Percentiles rank a stretch among this genome's conserved stretches.
phyloP scores from a whole-genome alignment of 176 grass and related monocot species.

The Stipa capillata region DNA sequence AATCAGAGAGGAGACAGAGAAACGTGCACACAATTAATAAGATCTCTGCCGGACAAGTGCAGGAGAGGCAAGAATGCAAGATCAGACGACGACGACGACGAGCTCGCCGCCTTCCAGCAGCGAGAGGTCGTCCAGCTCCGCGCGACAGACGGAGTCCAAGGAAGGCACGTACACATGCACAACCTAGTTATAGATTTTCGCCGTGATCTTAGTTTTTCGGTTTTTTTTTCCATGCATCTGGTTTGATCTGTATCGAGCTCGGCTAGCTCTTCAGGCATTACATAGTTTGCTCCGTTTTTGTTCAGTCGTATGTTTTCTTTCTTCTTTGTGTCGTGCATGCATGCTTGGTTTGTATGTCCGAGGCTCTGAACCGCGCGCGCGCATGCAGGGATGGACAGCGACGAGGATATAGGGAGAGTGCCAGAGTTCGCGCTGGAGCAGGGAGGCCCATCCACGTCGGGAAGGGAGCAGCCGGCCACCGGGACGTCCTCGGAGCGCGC shows the following conservation, averaged over 20 bases:
- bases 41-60: neutral
- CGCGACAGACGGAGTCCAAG: slow-evolving; percentile 38
- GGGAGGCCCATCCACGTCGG: slow-evolving; percentile 39
- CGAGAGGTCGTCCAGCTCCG: slow-evolving; percentile 84
- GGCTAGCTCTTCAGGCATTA: no score
- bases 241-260: no score
- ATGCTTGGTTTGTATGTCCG: neutral
- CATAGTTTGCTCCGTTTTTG: no score
- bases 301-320: no score
- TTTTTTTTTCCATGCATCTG: no score
- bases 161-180: slow-evolving; percentile 41
- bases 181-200: neutral
- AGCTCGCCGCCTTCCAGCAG: slow-evolving; percentile 89
- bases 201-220: no score
- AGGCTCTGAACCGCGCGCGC: no score
- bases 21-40: slow-evolving; percentile 27
- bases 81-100: slow-evolving; percentile 48
- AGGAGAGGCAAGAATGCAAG: slow-evolving; percentile 33
- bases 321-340: neutral
- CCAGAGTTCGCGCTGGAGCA: slow-evolving; percentile 48
- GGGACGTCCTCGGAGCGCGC: slow-evolving; percentile 15
- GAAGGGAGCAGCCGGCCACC: neutral
- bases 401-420: slow-evolving; percentile 66
- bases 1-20: slow-evolving; percentile 11
- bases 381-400: slow-evolving; percentile 67